A percentile compares a stretch with the other conserved stretches of the same genome.
These are phyloP conservation scores for Aspergillus persii DNA, from an alignment of 2,329 filamentous ascomycete species.

Conservation along the genomic window DNA sequence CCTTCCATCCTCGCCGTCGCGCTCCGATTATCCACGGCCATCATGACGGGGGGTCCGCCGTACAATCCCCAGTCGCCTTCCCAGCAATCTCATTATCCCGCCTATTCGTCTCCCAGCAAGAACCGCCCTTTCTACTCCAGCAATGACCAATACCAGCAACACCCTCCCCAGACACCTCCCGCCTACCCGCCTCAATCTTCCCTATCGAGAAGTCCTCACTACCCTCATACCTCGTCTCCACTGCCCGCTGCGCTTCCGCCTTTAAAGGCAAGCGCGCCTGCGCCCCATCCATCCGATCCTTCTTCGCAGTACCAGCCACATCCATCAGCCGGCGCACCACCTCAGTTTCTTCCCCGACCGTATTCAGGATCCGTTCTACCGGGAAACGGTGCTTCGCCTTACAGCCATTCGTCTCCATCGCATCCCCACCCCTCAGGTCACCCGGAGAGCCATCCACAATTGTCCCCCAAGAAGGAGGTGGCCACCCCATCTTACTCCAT, in stretches of 20 bases:
- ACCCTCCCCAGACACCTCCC: constrained; percentile 44
- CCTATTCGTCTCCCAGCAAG: constrained; percentile 45
- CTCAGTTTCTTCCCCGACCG: constrained; percentile 32
- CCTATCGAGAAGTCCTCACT: constrained; percentile 41
- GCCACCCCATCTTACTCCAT: constrained; percentile 35
- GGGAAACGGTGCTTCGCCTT: constrained; percentile 37
- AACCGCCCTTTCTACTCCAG: constrained; percentile 41
- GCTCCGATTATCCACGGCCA: constrained; percentile 26
- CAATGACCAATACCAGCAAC: constrained; percentile 44
- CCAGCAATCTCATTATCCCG: constrained; percentile 41
- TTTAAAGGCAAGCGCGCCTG: constrained; percentile 37
- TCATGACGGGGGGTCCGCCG: constrained; percentile 45
- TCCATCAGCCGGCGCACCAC: constrained; percentile 29
- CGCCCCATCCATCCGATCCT: constrained; percentile 32
- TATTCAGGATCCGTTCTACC: constrained; percentile 36
- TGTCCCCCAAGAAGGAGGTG: constrained; percentile 40
- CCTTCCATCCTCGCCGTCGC: constrained; percentile 21
- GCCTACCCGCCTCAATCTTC: constrained; percentile 35
- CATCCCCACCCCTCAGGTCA: constrained; percentile 43
- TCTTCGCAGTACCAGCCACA: constrained; percentile 37
- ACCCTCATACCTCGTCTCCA: constrained; percentile 41
- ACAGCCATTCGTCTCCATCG: constrained; percentile 35
- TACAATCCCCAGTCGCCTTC: constrained; percentile 47
- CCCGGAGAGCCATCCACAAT: constrained; percentile 39
- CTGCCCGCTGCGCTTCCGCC: constrained; percentile 40